These are phyloP conservation scores for Heliosperma pusillum DNA, from an alignment of 148 eudicot genomes.

Conservation along the genomic window DNA sequence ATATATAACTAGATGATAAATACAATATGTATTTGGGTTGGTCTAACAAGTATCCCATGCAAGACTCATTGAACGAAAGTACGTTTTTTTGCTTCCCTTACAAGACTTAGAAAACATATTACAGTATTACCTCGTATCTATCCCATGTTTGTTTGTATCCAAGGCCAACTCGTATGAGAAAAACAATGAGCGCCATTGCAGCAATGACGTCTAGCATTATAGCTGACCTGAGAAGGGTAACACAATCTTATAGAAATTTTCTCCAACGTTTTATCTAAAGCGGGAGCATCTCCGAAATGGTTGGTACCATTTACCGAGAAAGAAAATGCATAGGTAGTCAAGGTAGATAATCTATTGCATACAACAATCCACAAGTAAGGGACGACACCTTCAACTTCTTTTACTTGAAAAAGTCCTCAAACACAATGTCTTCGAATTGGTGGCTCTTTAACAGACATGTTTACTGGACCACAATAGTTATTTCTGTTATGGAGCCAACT, in stretches of 20 bases:
- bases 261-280: background rate
- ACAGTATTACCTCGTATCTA: constrained; percentile 75
- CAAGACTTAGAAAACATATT: background rate
- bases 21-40: background rate
- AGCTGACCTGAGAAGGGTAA: constrained; percentile 59
- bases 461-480: too few species aligned
- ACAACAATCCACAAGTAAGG: background rate
- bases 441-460: too few species aligned
- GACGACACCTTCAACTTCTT: background rate
- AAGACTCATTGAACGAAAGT: too few species aligned
- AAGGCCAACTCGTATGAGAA: constrained; percentile 65
- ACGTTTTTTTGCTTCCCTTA: background rate
- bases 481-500: too few species aligned
- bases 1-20: too few species aligned
- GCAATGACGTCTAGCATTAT: constrained; percentile 74
- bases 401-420: background rate
- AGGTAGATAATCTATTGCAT: background rate
- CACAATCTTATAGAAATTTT: background rate
- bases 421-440: too few species aligned
- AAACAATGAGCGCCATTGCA: constrained; percentile 70
- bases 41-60: background rate
- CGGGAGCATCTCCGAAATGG: background rate
- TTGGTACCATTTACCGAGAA: too few species aligned
- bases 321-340: background rate
- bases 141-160: constrained; percentile 98